Evolutionary conservation across 805 yeast genomes (phyloP).

Genomic region (Yarrowia yakushimensis): DNA sequence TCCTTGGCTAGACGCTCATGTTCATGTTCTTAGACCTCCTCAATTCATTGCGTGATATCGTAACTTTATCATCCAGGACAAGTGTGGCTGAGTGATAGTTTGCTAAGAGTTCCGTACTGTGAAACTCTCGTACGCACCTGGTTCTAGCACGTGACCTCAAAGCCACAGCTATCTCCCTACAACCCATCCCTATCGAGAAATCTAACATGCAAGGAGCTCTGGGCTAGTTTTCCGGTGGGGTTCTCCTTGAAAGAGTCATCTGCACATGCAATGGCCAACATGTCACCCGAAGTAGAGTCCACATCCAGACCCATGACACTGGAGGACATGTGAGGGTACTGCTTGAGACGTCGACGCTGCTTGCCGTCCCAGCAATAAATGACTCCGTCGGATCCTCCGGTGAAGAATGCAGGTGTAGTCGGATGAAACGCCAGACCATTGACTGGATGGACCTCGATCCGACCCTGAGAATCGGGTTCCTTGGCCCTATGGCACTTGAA

Average conservation of each 20-base stretch:
- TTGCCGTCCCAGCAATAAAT: conserved; percentile 52
- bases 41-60: too few species aligned
- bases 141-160: too few species aligned
- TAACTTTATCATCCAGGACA: too few species aligned
- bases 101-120: too few species aligned
- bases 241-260: conserved; percentile 48
- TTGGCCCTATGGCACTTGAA: conserved; percentile 69
- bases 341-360: conserved; percentile 45
- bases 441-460: conserved; percentile 50
- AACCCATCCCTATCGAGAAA: not conserved
- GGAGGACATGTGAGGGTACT: conserved; percentile 40
- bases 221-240: conserved; percentile 24
- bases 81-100: too few species aligned
- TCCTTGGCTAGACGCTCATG: too few species aligned
- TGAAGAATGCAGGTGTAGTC: conserved; percentile 42
- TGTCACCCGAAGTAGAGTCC: conserved; percentile 34
- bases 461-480: conserved; percentile 40
- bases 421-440: conserved; percentile 48
- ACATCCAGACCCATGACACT: conserved; percentile 45
- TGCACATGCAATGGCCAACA: conserved; percentile 47
- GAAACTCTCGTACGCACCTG: too few species aligned
- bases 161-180: not conserved
- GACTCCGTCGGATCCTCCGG: conserved; percentile 52
- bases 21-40: too few species aligned
- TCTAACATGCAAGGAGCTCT: conserved; percentile 1